Conservation (phyloP, 129 eudicot species). For the Flaveria bidentis region DNA sequence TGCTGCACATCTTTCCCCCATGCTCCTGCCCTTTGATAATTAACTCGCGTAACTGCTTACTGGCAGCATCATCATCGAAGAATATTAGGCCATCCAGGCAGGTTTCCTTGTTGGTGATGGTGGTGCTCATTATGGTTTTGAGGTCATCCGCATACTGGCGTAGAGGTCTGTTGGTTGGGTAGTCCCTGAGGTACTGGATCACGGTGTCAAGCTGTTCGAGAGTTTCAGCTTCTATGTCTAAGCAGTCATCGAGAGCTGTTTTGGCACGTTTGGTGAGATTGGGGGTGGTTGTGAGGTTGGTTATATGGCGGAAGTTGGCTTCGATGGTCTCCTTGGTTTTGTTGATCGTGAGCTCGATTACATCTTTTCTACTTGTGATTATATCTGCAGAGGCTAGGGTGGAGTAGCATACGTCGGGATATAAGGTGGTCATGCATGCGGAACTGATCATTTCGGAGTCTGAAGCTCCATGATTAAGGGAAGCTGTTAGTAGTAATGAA, state of each 20-base stretch:
- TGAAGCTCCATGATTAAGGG: slow-evolving; percentile 1
- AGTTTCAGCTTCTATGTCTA: slow-evolving; percentile 52
- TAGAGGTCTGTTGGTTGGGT: slow-evolving; percentile 38
- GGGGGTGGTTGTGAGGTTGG: slow-evolving; percentile 25
- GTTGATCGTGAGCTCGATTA: slow-evolving; percentile 53
- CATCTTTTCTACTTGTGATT: slow-evolving; percentile 43
- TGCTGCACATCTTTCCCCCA: slow-evolving; percentile 41
- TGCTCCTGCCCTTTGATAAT: slow-evolving; percentile 25
- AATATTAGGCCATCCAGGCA: slow-evolving; percentile 43
- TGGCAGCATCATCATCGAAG: background rate
- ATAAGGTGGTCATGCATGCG: slow-evolving; percentile 56
- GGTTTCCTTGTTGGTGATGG: slow-evolving; percentile 62
- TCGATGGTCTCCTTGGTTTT: slow-evolving; percentile 44
- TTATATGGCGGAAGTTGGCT: slow-evolving; percentile 45
- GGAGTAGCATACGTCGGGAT: slow-evolving; percentile 66
- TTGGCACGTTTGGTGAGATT: slow-evolving; percentile 49
- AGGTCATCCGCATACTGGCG: slow-evolving; percentile 62
- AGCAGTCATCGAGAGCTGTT: slow-evolving; percentile 66
- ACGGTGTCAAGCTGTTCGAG: slow-evolving; percentile 53
- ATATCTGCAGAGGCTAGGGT: slow-evolving; percentile 33
- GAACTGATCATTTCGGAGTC: slow-evolving; percentile 21
- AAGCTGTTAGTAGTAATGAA: background rate
- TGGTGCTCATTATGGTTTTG: slow-evolving; percentile 64
- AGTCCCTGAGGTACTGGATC: slow-evolving; percentile 37
- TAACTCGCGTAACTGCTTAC: background rate